phyloP scores from a whole-genome alignment of 148 eudicot genomes.

The Silene latifolia region DNA sequence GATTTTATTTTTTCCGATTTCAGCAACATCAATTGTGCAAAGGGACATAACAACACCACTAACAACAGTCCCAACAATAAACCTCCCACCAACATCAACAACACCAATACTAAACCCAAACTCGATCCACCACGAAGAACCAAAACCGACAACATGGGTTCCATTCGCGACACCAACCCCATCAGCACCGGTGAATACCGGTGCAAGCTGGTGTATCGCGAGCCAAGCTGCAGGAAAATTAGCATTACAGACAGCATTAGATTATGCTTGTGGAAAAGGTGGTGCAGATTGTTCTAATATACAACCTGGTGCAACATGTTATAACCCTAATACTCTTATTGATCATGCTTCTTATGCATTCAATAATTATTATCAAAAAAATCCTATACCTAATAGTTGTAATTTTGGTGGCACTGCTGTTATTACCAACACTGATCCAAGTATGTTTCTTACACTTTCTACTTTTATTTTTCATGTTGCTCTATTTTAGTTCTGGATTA shows the following conservation, averaged over 20 bases:
- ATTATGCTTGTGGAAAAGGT: conserved; percentile 70
- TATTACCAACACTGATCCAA: conserved; percentile 85
- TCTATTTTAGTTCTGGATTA: no score
- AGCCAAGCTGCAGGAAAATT: conserved; percentile 43
- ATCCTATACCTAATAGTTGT: conserved; percentile 69
- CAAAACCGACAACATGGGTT: conserved; percentile 20
- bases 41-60: conserved; percentile 82
- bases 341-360: conserved; percentile 70
- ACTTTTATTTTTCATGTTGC: no score
- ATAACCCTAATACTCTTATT: conserved; percentile 42
- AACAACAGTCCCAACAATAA: conserved; percentile 64
- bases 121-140: conserved; percentile 54
- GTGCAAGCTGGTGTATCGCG: conserved; percentile 66
- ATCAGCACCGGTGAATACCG: conserved; percentile 30
- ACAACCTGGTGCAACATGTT: conserved; percentile 51
- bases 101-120: conserved; percentile 47
- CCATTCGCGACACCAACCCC: conserved; percentile 31
- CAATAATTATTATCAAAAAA: conserved; percentile 66
- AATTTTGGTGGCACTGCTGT: conserved; percentile 66
- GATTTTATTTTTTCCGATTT: background rate
- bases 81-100: conserved; percentile 34
- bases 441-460: conserved; percentile 37
- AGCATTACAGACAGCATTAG: conserved; percentile 54
- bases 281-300: conserved; percentile 59
- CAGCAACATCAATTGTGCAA: conserved; percentile 37